Percentiles rank a stretch among this genome's conserved stretches.
Evolutionary conservation across 164 flowering plant genomes (phyloP).

Genomic region (Kalanchoe fedtschenkoi): DNA sequence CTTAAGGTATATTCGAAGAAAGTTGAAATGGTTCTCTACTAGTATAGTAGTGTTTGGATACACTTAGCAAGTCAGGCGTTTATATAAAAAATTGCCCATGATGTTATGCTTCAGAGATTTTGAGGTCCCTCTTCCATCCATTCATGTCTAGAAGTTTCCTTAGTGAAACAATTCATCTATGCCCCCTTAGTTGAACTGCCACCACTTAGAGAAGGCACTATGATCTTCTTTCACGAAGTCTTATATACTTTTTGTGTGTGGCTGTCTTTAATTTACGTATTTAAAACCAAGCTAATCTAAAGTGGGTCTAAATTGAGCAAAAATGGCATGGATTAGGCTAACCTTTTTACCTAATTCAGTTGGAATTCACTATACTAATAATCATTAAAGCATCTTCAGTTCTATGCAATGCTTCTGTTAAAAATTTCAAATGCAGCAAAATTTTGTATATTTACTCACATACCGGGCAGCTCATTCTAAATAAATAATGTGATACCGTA

Average conservation of each 20-base stretch:
- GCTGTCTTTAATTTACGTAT: not conserved
- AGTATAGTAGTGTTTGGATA: not conserved
- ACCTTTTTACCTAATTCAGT: not conserved
- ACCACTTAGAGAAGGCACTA: constrained; percentile 1
- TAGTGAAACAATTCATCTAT: not conserved
- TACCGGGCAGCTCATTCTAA: too few species aligned
- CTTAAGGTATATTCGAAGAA: not conserved
- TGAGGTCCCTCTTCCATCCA: not conserved
- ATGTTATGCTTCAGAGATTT: not conserved
- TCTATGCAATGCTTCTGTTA: not conserved
- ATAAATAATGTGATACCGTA: too few species aligned
- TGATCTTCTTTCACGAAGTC: not conserved
- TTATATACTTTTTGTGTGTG: not conserved
- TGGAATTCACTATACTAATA: not conserved
- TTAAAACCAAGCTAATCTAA: not conserved
- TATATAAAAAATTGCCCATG: not conserved
- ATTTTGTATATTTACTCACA: too few species aligned
- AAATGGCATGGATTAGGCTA: not conserved
- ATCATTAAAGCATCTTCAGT: not conserved
- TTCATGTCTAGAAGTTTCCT: not conserved
- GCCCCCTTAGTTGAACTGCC: not conserved
- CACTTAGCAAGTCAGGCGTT: not conserved
- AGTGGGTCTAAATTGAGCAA: not conserved
- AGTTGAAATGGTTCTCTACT: not conserved
- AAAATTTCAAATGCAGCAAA: not conserved